A percentile compares a stretch with the other conserved stretches of the same genome.
Conservation (phyloP, 2,329 filamentous ascomycete genomes). For the Xylaria digitata region DNA sequence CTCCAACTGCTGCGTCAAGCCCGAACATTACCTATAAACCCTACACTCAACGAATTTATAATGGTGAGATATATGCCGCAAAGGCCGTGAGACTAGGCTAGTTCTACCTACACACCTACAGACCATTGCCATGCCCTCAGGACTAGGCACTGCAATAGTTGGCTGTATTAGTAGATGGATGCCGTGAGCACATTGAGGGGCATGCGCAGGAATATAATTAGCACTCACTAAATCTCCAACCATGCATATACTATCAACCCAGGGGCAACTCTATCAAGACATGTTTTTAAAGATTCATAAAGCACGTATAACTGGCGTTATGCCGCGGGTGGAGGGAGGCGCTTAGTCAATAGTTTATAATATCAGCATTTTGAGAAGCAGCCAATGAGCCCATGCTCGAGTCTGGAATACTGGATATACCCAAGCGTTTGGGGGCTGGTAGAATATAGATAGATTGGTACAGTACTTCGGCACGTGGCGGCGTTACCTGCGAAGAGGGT, state of each 20-base stretch:
- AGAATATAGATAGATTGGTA: slow-evolving; percentile 18
- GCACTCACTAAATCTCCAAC: neutral
- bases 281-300: neutral
- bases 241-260: neutral
- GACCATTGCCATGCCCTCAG: neutral
- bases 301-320: neutral
- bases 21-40: slow-evolving; percentile 1
- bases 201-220: neutral
- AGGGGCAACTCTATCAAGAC: neutral
- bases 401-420: neutral
- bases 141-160: neutral
- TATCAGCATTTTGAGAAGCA: neutral
- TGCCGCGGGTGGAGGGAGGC: neutral
- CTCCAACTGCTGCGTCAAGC: slow-evolving; percentile 12
- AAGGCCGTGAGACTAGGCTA: neutral
- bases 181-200: neutral
- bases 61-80: slow-evolving; percentile 1
- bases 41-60: neutral
- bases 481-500: slow-evolving; percentile 40
- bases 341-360: slow-evolving; percentile 7
- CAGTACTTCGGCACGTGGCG: slow-evolving; percentile 38
- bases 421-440: slow-evolving; percentile 4
- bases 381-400: neutral
- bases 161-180: neutral
- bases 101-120: neutral